Percentiles rank a stretch among this genome's conserved stretches.
Conservation (phyloP, 805 yeast genomes). For the Citeromyces matritensis region DNA sequence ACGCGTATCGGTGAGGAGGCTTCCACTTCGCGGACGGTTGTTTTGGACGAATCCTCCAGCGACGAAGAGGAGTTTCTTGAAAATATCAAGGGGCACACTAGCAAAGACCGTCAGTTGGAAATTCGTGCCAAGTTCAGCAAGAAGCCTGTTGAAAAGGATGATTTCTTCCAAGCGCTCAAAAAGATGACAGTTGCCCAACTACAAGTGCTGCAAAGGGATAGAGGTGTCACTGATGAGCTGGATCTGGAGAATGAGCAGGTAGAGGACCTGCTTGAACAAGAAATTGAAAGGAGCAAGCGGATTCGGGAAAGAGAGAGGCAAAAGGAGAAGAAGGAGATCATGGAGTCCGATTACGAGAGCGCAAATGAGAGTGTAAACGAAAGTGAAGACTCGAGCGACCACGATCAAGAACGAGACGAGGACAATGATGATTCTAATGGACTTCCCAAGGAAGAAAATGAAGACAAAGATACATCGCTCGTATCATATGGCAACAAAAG, state of each 20-base stretch:
- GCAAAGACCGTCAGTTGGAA: conserved; percentile 5
- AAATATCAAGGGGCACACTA: conserved; percentile 3
- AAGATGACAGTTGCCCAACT: conserved; percentile 1
- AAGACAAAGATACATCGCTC: conserved; percentile 4
- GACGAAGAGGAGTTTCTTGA: conserved; percentile 5
- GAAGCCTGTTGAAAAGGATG: background rate
- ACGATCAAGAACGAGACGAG: conserved; percentile 6
- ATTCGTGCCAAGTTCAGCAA: conserved; percentile 5
- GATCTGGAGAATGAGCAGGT: conserved; percentile 5
- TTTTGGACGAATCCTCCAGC: too few relatives aligned
- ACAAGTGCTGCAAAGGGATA: background rate
- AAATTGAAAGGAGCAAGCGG: conserved; percentile 6
- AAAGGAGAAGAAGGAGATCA: conserved; percentile 5
- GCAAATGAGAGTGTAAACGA: conserved; percentile 5
- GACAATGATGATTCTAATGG: conserved; percentile 8
- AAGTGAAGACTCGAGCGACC: conserved; percentile 7
- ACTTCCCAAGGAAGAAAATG: conserved; percentile 4
- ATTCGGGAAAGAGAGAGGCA: conserved; percentile 4
- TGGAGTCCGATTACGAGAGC: conserved; percentile 6
- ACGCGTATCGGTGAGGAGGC: conserved; percentile 1
- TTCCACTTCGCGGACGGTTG: background rate
- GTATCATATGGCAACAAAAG: conserved; percentile 5
- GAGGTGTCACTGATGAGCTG: conserved; percentile 1
- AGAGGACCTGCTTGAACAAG: conserved; percentile 10
- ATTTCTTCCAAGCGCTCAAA: conserved; percentile 1